Conservation (phyloP, 2,329 filamentous ascomycete genomes). For the Trichoderma atrobrunneum region DNA sequence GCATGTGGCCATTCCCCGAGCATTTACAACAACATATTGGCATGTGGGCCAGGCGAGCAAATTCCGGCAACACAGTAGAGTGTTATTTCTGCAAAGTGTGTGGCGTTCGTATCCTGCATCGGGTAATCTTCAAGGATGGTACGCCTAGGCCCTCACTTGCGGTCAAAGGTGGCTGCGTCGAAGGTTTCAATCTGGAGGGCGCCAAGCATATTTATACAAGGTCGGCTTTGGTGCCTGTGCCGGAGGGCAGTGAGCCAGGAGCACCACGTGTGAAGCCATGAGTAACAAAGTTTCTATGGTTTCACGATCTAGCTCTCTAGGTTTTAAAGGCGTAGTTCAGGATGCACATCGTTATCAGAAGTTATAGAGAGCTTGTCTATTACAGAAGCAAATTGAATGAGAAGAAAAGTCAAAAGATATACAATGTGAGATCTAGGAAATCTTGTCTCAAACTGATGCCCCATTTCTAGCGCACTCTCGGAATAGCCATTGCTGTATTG, state of each 20-base stretch:
- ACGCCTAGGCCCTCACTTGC: constrained; percentile 36
- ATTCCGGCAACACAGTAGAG: constrained; percentile 41
- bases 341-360: background rate
- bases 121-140: constrained; percentile 37
- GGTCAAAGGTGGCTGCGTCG: constrained; percentile 46
- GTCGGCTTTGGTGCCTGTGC: constrained; percentile 44
- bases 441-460: background rate
- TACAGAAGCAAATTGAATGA: background rate
- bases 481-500: background rate
- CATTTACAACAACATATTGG: constrained; percentile 33
- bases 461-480: background rate
- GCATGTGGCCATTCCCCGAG: constrained; percentile 40
- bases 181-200: constrained; percentile 40
- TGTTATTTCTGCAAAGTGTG: constrained; percentile 44
- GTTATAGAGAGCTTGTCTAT: background rate
- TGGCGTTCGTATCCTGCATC: constrained; percentile 30
- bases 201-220: constrained; percentile 46
- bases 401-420: background rate
- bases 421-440: background rate
- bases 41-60: constrained; percentile 39
- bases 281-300: background rate
- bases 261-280: constrained; percentile 19
- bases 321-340: background rate
- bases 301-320: background rate
- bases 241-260: constrained; percentile 32